These are phyloP conservation scores for Bryoerythrophyllum caledonicum DNA, from an alignment of 225 moss, liverwort and hornwort genomes.

Conservation along the genomic window DNA sequence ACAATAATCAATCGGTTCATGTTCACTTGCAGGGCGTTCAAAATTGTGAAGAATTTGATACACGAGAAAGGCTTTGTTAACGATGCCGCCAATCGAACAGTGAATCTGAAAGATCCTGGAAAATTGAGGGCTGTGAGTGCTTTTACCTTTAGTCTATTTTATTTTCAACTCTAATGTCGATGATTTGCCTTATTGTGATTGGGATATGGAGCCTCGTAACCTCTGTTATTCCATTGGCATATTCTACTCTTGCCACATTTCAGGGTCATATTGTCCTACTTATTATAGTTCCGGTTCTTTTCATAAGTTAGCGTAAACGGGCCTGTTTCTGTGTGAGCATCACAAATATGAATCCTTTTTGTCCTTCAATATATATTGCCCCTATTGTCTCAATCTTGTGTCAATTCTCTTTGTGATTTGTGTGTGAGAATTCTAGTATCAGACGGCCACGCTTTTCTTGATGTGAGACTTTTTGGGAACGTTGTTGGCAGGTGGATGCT, in stretches of 20 bases:
- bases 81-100: slow-evolving; percentile 61
- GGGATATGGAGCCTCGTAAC: neutral
- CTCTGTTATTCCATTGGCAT: neutral
- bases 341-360: neutral
- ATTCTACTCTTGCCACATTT: slow-evolving; percentile 7
- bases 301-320: slow-evolving; percentile 12
- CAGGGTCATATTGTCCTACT: neutral
- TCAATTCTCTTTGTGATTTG: slow-evolving; percentile 16
- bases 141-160: neutral
- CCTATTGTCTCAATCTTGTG: slow-evolving; percentile 1
- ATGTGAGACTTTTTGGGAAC: slow-evolving; percentile 9
- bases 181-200: neutral
- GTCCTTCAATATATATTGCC: slow-evolving; percentile 1
- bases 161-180: neutral
- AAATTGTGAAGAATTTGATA: slow-evolving; percentile 67
- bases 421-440: slow-evolving; percentile 1
- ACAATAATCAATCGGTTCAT: slow-evolving; percentile 7
- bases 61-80: slow-evolving; percentile 51
- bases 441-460: slow-evolving; percentile 9
- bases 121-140: slow-evolving; percentile 64
- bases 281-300: neutral
- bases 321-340: neutral
- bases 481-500: slow-evolving; percentile 52
- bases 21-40: slow-evolving; percentile 61
- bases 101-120: slow-evolving; percentile 64